These are phyloP conservation scores for Phalaenopsis hybrid DNA, from an alignment of 116 monocot genomes.

Conservation along the genomic window DNA sequence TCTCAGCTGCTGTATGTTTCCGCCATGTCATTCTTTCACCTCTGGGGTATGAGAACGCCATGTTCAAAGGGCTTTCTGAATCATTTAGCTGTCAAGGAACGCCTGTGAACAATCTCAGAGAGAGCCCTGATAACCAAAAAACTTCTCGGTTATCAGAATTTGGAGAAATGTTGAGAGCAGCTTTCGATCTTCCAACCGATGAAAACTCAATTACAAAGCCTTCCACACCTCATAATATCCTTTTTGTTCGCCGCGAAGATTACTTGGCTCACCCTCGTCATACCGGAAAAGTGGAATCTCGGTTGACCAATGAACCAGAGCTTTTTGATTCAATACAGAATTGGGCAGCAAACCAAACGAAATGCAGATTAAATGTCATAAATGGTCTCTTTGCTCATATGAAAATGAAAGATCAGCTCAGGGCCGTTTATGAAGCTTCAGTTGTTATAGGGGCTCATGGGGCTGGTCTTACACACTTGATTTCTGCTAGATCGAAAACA, in stretches of 20 bases:
- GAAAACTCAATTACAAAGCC: conserved; percentile 23
- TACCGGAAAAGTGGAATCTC: conserved; percentile 65
- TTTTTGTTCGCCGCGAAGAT: conserved; percentile 88
- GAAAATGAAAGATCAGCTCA: conserved; percentile 74
- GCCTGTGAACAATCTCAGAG: conserved; percentile 25
- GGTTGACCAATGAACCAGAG: conserved; percentile 78
- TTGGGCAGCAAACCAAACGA: conserved; percentile 48
- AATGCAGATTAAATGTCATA: conserved; percentile 63
- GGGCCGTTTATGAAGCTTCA: conserved; percentile 63
- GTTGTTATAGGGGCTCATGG: conserved; percentile 93
- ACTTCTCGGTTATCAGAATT: conserved; percentile 79
- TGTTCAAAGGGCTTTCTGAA: conserved; percentile 86
- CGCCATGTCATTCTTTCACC: conserved; percentile 78
- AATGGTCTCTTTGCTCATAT: conserved; percentile 95
- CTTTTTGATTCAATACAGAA: conserved; percentile 50
- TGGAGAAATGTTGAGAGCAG: conserved; percentile 76
- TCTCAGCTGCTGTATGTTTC: conserved; percentile 76
- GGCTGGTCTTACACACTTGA: conserved; percentile 86
- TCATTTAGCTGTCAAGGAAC: conserved; percentile 59
- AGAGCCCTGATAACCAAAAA: conserved; percentile 43
- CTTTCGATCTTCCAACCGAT: conserved; percentile 45
- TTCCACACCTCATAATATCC: conserved; percentile 44
- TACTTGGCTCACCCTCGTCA: conserved; percentile 94
- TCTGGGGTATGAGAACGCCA: conserved; percentile 87
- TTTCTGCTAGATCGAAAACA: conserved; percentile 45